phyloP scores from a whole-genome alignment of 2,329 filamentous ascomycete species.

The Aspergillus neoniger region DNA sequence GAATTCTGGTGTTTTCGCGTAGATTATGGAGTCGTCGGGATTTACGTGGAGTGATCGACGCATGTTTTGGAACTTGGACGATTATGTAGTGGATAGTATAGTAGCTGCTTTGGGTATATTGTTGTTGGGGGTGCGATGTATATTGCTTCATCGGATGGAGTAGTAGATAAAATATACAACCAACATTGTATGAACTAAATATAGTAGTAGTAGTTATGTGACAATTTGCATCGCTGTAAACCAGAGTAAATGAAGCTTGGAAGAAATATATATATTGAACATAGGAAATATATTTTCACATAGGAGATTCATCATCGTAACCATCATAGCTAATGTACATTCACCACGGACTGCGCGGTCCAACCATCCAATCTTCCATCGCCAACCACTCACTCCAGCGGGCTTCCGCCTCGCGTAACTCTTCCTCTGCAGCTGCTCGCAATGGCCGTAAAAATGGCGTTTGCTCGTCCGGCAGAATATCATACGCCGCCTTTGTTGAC shows the following conservation, averaged over 20 bases:
- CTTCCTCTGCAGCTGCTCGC: constrained; percentile 70
- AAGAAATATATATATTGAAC: constrained; percentile 1
- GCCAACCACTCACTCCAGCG: constrained; percentile 93
- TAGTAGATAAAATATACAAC: no score
- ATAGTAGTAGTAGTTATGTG: no score
- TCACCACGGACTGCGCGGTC: constrained; percentile 58
- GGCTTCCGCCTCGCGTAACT: constrained; percentile 78
- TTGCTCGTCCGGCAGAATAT: constrained; percentile 78
- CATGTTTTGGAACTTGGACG: not conserved
- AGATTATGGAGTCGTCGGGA: not conserved
- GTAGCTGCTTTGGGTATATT: not conserved
- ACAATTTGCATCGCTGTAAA: not conserved
- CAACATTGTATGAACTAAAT: no score
- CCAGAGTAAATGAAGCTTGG: not conserved
- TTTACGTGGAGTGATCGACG: not conserved
- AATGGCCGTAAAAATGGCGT: constrained; percentile 84
- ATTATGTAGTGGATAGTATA: not conserved
- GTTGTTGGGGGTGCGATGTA: not conserved
- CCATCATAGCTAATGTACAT: constrained; percentile 1
- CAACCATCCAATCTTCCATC: constrained; percentile 98
- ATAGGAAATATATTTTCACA: constrained; percentile 9
- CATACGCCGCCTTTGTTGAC: constrained; percentile 84
- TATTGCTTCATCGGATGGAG: not conserved
- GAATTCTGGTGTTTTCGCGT: not conserved
- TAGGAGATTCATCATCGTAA: constrained; percentile 28